Evolutionary conservation across 2,329 filamentous ascomycete genomes (phyloP).

Genomic region (Verticillium nonalfalfae): DNA sequence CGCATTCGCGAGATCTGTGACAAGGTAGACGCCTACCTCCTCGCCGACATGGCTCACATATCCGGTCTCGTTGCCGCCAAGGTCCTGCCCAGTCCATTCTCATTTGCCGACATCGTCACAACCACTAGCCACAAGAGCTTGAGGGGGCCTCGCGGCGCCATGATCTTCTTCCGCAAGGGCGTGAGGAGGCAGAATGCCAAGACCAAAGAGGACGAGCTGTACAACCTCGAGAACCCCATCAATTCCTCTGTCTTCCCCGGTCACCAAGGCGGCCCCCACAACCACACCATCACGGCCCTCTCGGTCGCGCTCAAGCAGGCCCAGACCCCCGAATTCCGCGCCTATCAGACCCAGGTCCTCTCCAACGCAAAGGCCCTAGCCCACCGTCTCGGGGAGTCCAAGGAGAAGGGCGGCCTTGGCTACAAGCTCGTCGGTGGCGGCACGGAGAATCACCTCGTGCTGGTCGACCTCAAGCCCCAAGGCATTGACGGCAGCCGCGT

Average conservation of each 20-base stretch:
- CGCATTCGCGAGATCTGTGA: conserved; percentile 87
- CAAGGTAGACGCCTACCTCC: conserved; percentile 85
- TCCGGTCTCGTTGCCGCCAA: conserved; percentile 90
- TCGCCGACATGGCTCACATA: conserved; percentile 97
- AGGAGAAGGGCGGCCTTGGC: conserved; percentile 70
- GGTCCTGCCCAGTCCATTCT: conserved; percentile 85
- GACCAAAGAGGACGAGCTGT: conserved; percentile 77
- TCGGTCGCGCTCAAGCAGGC: conserved; percentile 93
- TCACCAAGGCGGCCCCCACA: conserved; percentile 96
- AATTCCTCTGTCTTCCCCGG: conserved; percentile 97
- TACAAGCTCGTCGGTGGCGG: conserved; percentile 91
- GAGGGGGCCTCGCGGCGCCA: conserved; percentile 86
- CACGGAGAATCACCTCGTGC: conserved; percentile 94
- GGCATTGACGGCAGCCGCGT: conserved; percentile 83
- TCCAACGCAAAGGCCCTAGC: conserved; percentile 88
- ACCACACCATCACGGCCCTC: conserved; percentile 96
- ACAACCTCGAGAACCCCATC: conserved; percentile 88
- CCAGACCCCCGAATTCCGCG: conserved; percentile 80
- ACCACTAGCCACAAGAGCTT: conserved; percentile 98
- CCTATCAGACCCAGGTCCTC: conserved; percentile 86
- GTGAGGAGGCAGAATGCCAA: conserved; percentile 78
- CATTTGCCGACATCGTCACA: conserved; percentile 87
- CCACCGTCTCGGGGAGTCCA: conserved; percentile 55
- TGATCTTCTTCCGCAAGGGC: conserved; percentile 98
- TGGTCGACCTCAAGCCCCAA: conserved; percentile 86